A percentile compares a stretch with the other conserved stretches of the same genome.
These are phyloP conservation scores for Diaporthe helianthi DNA, from an alignment of 2,329 filamentous ascomycete species.

Conservation along the genomic window DNA sequence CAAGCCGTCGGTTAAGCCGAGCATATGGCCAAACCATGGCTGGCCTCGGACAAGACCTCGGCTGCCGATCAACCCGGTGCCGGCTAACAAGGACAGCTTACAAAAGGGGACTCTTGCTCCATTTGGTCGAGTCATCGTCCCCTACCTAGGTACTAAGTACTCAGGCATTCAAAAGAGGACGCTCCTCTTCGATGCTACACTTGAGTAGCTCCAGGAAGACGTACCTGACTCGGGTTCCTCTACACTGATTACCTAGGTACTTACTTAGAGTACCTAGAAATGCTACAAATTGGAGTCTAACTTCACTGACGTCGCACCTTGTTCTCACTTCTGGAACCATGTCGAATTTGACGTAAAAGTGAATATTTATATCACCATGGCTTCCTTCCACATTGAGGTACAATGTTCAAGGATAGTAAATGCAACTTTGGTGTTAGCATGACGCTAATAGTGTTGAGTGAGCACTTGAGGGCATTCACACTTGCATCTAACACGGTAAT, in stretches of 20 bases:
- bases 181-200: background rate
- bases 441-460: no score
- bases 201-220: background rate
- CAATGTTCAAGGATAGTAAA: no score
- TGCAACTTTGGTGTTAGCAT: no score
- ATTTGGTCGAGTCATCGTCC: constrained; percentile 7
- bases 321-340: background rate
- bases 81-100: constrained; percentile 17
- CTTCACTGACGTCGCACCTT: background rate
- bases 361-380: no score
- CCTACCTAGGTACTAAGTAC: no score
- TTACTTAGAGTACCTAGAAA: no score
- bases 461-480: no score
- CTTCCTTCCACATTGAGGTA: no score
- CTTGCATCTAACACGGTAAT: no score
- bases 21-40: background rate
- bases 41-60: constrained; percentile 13
- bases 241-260: background rate
- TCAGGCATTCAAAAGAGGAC: background rate
- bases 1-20: background rate
- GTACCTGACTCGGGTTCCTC: background rate
- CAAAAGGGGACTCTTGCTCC: constrained; percentile 15
- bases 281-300: background rate
- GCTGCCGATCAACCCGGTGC: constrained; percentile 17
- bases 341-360: background rate